Base-by-base conservation (phyloP, 2,329 filamentous ascomycete genomes). In the Neofusicoccum laricinum region DNA sequence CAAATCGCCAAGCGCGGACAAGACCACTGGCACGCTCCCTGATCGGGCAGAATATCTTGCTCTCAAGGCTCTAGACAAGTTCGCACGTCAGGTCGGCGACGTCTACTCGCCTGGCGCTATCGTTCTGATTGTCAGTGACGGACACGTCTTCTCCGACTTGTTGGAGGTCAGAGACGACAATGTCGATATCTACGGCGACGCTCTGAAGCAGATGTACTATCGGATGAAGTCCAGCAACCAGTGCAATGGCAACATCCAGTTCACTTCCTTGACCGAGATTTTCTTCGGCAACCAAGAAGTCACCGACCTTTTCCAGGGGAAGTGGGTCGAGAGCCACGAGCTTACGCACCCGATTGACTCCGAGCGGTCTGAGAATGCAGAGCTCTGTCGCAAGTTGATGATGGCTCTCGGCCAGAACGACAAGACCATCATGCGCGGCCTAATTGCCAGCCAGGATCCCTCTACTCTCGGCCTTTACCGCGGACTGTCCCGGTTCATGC, bases 1-100 rank as follows among this genome's bases (percentile, higher is more conserved):
- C 77, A 88, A 88, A 68, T 86, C 84, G 0, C 82, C 85, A n/a
- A 88, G 88, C 67, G 69, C 69, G 0, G 75, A 79, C 43, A 88
- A 89, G 63, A 84, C 86, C 0, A 72, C 88, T n/a, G 85, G 79
- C 2, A 66, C 64, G 0, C 67, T 80, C 2, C 79, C 79, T 0
- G 79, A 81, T 51, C 70, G 78, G n/a, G 79, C 74, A 3, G 79
- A 81, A 63, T 76, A 79, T 43, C 61, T 81, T 32, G 78, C 79
- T 2, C 69, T 81, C 10, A 68, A 70, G 4, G 76, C 77, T 51
- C 67, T 82, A 61, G 77, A 80, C 48, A 72, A 71, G 0, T 68
- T 81, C 25, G 80, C 78, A 48, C 71, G 73, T 17, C 73, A 72
- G 30, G 77, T 81, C n/a, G 69, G 68, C 10, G 71, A 73, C 10